Conservation (phyloP, 1,284 basidiomycete species). For the Naganishia albida region DNA sequence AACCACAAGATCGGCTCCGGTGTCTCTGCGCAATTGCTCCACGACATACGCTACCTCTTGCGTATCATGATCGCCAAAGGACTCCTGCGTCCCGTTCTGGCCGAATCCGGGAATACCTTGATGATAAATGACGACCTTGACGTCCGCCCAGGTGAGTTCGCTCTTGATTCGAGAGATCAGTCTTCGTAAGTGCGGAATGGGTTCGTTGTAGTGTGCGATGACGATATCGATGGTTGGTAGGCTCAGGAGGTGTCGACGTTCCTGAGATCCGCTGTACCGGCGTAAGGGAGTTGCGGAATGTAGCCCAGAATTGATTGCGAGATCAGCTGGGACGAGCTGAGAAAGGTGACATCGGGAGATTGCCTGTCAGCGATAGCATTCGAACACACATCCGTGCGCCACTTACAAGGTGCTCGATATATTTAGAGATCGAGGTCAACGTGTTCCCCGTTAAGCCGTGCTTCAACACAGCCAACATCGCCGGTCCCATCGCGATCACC, state of each 20-base stretch:
- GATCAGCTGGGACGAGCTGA: no score
- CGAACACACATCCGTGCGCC: no score
- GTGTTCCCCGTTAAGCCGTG: no score
- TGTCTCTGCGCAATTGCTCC: not conserved
- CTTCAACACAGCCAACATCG: no score
- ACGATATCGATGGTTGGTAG: constrained; percentile 15
- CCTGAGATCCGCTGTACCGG: not conserved
- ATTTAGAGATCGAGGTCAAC: no score
- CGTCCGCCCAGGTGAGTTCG: constrained; percentile 11
- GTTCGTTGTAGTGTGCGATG: constrained; percentile 24
- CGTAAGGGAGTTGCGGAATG: not conserved
- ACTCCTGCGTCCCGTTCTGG: not conserved
- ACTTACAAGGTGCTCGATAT: no score
- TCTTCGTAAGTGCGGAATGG: not conserved
- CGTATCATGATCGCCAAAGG: not conserved
- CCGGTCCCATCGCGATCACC: no score
- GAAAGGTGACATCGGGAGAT: no score
- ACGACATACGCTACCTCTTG: not conserved
- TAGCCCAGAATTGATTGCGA: no score
- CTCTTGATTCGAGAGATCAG: not conserved
- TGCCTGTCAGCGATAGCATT: no score
- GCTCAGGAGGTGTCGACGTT: not conserved
- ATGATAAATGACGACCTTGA: constrained; percentile 12
- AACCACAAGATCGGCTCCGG: constrained; percentile 8
- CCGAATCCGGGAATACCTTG: constrained; percentile 8